Evolutionary conservation across 2,329 filamentous ascomycete genomes (phyloP).

Genomic region (Simplicillium aogashimaense): DNA sequence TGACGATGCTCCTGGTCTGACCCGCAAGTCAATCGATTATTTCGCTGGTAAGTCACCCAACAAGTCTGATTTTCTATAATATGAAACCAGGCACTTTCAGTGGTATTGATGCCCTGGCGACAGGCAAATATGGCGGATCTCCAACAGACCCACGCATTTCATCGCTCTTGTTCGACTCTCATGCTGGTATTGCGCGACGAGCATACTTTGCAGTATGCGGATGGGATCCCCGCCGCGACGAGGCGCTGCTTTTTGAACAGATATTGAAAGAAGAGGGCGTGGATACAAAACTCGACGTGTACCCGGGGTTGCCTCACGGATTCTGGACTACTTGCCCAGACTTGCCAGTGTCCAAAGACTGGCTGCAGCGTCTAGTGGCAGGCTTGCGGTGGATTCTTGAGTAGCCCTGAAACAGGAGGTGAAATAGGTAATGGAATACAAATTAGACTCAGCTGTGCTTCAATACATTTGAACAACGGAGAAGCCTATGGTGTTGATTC

Average conservation of each 20-base stretch:
- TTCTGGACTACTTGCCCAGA: constrained; percentile 28
- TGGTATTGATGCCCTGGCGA: background rate
- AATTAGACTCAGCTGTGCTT: no score
- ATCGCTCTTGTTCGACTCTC: constrained; percentile 21
- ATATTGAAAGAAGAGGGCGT: constrained; percentile 20
- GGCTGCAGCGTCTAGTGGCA: constrained; percentile 17
- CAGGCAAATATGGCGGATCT: constrained; percentile 16
- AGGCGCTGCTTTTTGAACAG: constrained; percentile 34
- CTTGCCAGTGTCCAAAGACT: constrained; percentile 17
- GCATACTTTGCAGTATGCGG: constrained; percentile 37
- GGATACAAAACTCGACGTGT: constrained; percentile 26
- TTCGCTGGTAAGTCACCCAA: constrained; percentile 17
- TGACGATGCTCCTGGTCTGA: constrained; percentile 19
- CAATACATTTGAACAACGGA: no score
- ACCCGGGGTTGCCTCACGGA: constrained; percentile 29
- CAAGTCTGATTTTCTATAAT: background rate
- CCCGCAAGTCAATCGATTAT: constrained; percentile 23
- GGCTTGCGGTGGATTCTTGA: constrained; percentile 13
- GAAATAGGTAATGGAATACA: no score
- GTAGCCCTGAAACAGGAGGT: background rate
- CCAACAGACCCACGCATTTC: constrained; percentile 26
- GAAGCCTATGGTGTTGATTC: no score
- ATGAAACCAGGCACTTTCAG: background rate
- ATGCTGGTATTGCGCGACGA: constrained; percentile 17
- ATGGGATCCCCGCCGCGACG: constrained; percentile 36